Evolutionary conservation across 2,329 filamentous ascomycete genomes (phyloP).

Genomic region (Aspergillus sp.): DNA sequence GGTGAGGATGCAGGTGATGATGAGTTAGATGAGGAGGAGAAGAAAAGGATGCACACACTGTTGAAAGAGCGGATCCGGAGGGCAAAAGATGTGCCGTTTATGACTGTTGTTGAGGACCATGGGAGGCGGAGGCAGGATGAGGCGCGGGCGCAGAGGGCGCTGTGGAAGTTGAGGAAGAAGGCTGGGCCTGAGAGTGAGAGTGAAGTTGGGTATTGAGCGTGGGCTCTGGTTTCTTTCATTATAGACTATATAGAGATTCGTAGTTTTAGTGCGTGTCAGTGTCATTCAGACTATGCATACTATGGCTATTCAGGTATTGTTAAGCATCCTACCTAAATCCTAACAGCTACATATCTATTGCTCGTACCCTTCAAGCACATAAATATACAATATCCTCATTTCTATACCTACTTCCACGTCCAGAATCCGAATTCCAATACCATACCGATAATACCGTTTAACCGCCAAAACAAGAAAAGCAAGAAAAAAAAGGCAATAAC

Average conservation of each 20-base stretch:
- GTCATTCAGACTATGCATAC: too few relatives aligned
- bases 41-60: slow-evolving; percentile 21
- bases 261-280: too few relatives aligned
- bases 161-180: slow-evolving; percentile 43
- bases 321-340: too few relatives aligned
- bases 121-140: slow-evolving; percentile 28
- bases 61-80: slow-evolving; percentile 35
- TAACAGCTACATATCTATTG: too few relatives aligned
- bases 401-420: too few relatives aligned
- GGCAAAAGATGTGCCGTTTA: slow-evolving; percentile 42
- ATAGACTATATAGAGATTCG: too few relatives aligned
- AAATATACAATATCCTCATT: too few relatives aligned
- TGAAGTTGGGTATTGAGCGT: slow-evolving; percentile 34
- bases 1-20: neutral
- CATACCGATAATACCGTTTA: neutral
- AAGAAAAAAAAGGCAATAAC: neutral
- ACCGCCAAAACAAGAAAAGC: neutral
- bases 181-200: slow-evolving; percentile 39
- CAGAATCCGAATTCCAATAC: neutral
- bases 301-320: too few relatives aligned
- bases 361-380: too few relatives aligned
- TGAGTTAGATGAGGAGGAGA: neutral
- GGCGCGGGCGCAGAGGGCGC: slow-evolving; percentile 26
- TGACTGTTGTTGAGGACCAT: slow-evolving; percentile 39
- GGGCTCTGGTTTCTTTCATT: neutral